Conservation (phyloP, 495 filamentous ascomycete species). For the Penicillium manginii region DNA sequence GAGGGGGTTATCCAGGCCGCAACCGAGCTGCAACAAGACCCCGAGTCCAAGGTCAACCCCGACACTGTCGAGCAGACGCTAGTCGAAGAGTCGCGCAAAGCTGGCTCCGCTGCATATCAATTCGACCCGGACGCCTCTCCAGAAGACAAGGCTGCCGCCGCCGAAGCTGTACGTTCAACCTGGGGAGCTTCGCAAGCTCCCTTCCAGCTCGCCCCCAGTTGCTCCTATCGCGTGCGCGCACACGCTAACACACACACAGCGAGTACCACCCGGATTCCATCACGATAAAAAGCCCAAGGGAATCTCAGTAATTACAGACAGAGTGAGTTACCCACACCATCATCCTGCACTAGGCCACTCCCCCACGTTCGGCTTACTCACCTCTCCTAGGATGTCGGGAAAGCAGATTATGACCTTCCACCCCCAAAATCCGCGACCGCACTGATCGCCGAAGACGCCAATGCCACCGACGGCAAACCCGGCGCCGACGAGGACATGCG, state of each 20-base stretch:
- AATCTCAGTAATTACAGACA: slow-evolving; percentile 73
- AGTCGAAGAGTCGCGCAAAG: slow-evolving; percentile 73
- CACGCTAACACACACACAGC: slow-evolving; percentile 41
- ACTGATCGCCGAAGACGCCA: slow-evolving; percentile 44
- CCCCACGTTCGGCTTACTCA: neutral
- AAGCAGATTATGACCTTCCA: slow-evolving; percentile 78
- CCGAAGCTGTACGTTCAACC: slow-evolving; percentile 66
- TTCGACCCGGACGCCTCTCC: slow-evolving; percentile 87
- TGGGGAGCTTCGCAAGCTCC: neutral
- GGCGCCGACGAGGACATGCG: slow-evolving; percentile 60
- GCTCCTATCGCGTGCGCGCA: neutral
- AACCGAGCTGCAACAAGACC: slow-evolving; percentile 61
- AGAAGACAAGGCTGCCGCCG: slow-evolving; percentile 81
- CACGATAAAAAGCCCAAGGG: slow-evolving; percentile 66
- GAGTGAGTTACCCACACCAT: slow-evolving; percentile 45
- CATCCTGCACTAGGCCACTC: neutral
- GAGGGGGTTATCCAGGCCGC: slow-evolving; percentile 72
- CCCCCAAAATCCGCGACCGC: slow-evolving; percentile 71
- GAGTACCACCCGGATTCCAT: slow-evolving; percentile 64
- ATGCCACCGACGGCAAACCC: slow-evolving; percentile 48
- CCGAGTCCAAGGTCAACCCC: slow-evolving; percentile 67
- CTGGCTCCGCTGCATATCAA: slow-evolving; percentile 76
- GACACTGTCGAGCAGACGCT: slow-evolving; percentile 71
- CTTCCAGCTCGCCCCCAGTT: neutral
- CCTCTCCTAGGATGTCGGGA: slow-evolving; percentile 62